A percentile compares a stretch with the other conserved stretches of the same genome.
These are phyloP conservation scores for Codiaeum variegatum DNA, from an alignment of 441 rosid genomes.

Conservation along the genomic window DNA sequence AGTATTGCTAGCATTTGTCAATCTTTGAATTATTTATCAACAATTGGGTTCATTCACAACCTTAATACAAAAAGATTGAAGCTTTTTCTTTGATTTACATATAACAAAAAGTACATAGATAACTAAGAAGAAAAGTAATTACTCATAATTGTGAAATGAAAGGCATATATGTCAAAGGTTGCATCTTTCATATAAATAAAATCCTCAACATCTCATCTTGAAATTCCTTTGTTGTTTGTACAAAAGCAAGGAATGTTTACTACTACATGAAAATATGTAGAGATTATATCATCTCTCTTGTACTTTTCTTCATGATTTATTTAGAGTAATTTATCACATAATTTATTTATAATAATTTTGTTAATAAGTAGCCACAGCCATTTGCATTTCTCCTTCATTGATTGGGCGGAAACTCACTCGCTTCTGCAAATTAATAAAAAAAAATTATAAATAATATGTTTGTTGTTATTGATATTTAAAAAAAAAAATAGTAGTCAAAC, in stretches of 20 bases:
- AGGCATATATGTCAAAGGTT: neutral
- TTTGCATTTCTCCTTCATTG: slow-evolving; percentile 55
- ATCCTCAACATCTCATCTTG: neutral
- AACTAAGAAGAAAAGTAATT: too few species aligned
- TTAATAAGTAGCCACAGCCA: slow-evolving; percentile 49
- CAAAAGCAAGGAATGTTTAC: neutral
- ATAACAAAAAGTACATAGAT: too few species aligned
- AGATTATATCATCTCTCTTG: neutral
- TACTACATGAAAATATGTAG: slow-evolving; percentile 6
- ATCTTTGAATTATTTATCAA: too few species aligned
- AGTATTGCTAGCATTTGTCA: too few species aligned
- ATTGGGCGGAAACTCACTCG: slow-evolving; percentile 72
- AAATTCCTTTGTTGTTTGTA: slow-evolving; percentile 22
- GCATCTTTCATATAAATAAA: slow-evolving; percentile 17
- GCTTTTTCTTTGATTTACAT: too few species aligned
- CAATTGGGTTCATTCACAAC: too few species aligned
- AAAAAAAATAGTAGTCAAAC: neutral
- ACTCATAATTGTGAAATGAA: neutral
- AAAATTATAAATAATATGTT: neutral
- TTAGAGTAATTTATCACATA: neutral
- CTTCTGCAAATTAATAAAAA: slow-evolving; percentile 43
- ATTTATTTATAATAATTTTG: neutral
- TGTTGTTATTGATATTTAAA: neutral
- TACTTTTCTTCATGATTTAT: neutral
- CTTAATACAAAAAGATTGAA: too few species aligned